Evolutionary conservation across 306 rosid species (phyloP), one percentile per base, ranked within the genome.

Genomic region (Senna tora): DNA sequence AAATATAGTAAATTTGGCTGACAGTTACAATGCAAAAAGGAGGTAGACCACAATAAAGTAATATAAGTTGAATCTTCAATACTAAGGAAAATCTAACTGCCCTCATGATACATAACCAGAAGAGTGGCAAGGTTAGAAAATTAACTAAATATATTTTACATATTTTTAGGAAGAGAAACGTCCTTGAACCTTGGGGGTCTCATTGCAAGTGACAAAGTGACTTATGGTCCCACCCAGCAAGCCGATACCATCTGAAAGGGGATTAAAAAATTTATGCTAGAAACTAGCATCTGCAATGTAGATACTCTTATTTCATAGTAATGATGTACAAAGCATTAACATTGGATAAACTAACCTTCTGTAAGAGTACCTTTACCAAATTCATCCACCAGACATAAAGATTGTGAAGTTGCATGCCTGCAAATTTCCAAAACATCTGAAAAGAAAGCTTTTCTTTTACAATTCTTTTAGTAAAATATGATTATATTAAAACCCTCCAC

Each of bases 281-380:
- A 53, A 33, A 39, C 65, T 39, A 75, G 70, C 75, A 70, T 77
- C 69, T 55, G 21, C 58, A 17, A 71, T 52, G 50, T 45, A 51
- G 67, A 79, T 53, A 62, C 56, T 57, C 58, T 33, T 15, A 15
- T 41, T 58, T 49, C 63, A 39, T 30, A 54, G 4, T 36, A 25
- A 76, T 65, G 56, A 67, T 6, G 63, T 53, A 71, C 56, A 71
- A 39, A 47, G 46, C 39, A 65, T 36, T 69, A 41, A 62, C 47
- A 51, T 28, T 46, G 64, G 72, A 69, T 82, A 82, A 81, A 72
- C 91, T 66, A 79, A 94, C 97, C 97, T 94, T 91, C 99, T 42
- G 92, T 91, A 58, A 91, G 99, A 69, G 96, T 94, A 34, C 99
- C 97, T 87, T 91, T 94, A 75, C 97, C 99, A 82, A 91, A 94